Evolutionary conservation across 1,284 basidiomycete species (phyloP).

Genomic region (Sanghuangporus weigelae): DNA sequence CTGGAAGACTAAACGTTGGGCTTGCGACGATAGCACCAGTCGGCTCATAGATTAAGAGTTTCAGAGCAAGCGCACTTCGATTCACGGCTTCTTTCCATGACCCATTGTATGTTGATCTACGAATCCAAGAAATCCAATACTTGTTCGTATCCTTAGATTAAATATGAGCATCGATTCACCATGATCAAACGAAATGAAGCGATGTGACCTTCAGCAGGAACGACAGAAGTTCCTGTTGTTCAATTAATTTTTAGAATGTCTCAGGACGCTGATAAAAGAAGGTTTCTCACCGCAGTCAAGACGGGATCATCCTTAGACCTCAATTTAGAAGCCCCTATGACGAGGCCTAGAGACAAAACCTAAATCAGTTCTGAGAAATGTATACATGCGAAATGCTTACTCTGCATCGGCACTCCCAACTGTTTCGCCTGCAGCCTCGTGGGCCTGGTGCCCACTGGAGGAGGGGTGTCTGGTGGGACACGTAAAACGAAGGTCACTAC

Average conservation of each 20-base stretch:
- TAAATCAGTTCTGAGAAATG: background rate
- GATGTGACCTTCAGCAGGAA: constrained; percentile 45
- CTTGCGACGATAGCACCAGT: constrained; percentile 89
- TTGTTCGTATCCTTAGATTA: constrained; percentile 55
- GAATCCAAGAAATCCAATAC: constrained; percentile 89
- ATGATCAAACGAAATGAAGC: background rate
- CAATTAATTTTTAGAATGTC: background rate
- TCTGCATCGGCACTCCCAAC: constrained; percentile 45
- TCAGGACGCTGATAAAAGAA: background rate
- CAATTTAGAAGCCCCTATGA: constrained; percentile 44
- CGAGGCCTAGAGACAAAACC: constrained; percentile 31
- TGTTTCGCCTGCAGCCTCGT: constrained; percentile 35
- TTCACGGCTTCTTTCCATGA: constrained; percentile 93
- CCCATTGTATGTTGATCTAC: constrained; percentile 76
- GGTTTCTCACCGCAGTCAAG: constrained; percentile 48
- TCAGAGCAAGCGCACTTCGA: constrained; percentile 81
- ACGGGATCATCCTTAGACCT: constrained; percentile 53
- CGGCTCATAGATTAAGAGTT: constrained; percentile 81
- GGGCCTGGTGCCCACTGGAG: constrained; percentile 22
- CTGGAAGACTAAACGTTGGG: constrained; percentile 89
- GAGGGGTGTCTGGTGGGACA: constrained; percentile 40
- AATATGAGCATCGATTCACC: constrained; percentile 1
- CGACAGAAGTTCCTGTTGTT: constrained; percentile 44
- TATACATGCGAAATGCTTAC: constrained; percentile 24
- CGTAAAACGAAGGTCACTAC: constrained; percentile 80